phyloP scores from a whole-genome alignment of 2,329 filamentous ascomycete genomes.

The Colletotrichum siamense region DNA sequence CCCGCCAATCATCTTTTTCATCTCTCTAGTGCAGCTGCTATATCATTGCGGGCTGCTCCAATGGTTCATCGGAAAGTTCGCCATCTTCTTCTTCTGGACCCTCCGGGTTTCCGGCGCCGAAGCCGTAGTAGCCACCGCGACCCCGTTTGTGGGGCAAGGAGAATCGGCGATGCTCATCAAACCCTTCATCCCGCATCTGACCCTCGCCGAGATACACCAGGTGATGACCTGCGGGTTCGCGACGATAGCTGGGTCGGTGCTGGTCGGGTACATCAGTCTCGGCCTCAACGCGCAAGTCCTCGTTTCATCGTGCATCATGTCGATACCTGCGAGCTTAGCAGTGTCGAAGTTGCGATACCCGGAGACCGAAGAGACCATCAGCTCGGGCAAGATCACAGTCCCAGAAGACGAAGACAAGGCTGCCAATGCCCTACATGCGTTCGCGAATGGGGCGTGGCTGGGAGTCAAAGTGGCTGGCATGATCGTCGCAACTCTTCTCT shows the following conservation, averaged over 20 bases:
- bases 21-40: slow-evolving; percentile 72
- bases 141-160: slow-evolving; percentile 80
- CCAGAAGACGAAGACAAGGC: slow-evolving; percentile 70
- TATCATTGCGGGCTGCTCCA: slow-evolving; percentile 74
- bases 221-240: slow-evolving; percentile 79
- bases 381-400: slow-evolving; percentile 70
- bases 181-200: slow-evolving; percentile 75
- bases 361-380: slow-evolving; percentile 75
- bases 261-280: slow-evolving; percentile 74
- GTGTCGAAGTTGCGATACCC: slow-evolving; percentile 76
- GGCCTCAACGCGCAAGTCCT: slow-evolving; percentile 74
- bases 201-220: slow-evolving; percentile 75
- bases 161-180: slow-evolving; percentile 80
- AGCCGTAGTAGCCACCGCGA: slow-evolving; percentile 76
- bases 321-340: slow-evolving; percentile 75
- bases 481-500: slow-evolving; percentile 74
- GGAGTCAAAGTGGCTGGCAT: slow-evolving; percentile 79
- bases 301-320: slow-evolving; percentile 79
- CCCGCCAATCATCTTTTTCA: slow-evolving; percentile 80
- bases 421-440: slow-evolving; percentile 73
- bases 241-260: slow-evolving; percentile 75
- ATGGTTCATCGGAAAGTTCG: slow-evolving; percentile 78
- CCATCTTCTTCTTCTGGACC: slow-evolving; percentile 78
- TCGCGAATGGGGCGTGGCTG: slow-evolving; percentile 76
- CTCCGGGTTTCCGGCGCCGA: slow-evolving; percentile 78